Evolutionary conservation across 179 eudicot species (phyloP).

Genomic region (Nepenthes alata): DNA sequence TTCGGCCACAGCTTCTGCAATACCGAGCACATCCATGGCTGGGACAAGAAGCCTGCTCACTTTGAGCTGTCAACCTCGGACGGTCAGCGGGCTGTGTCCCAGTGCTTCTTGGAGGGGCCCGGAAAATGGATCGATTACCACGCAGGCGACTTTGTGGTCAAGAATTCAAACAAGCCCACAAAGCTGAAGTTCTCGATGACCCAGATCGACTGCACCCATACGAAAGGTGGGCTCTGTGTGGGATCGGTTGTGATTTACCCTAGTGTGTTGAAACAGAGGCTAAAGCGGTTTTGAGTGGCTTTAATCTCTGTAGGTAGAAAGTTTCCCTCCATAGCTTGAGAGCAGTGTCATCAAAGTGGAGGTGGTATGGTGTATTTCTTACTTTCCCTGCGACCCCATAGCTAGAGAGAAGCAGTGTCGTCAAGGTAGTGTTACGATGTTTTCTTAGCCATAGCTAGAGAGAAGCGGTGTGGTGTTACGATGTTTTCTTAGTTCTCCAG

Average conservation of each 20-base stretch:
- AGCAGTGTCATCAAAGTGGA: too few species aligned
- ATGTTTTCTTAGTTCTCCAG: too few species aligned
- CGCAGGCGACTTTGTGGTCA: conserved; percentile 56
- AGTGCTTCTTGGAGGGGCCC: conserved; percentile 44
- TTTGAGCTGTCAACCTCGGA: conserved; percentile 62
- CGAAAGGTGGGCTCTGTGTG: conserved; percentile 72
- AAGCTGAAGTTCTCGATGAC: conserved; percentile 66
- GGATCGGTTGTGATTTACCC: conserved; percentile 64
- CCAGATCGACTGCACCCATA: conserved; percentile 84
- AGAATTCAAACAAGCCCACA: conserved; percentile 18
- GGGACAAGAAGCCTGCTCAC: conserved; percentile 58
- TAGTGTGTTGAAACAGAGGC: conserved; percentile 35
- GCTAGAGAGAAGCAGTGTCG: too few species aligned
- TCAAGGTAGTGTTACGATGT: too few species aligned
- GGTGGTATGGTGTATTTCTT: too few species aligned
- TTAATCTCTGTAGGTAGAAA: conserved; percentile 2
- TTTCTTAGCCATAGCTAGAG: too few species aligned
- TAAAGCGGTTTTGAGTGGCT: conserved; percentile 38
- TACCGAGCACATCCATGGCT: conserved; percentile 61
- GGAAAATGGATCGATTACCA: conserved; percentile 74
- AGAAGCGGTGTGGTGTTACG: too few species aligned
- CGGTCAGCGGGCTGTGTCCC: conserved; percentile 48
- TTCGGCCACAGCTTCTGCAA: conserved; percentile 44
- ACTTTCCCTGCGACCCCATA: too few species aligned
- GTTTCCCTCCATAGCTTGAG: too few species aligned